These are phyloP conservation scores for Microbotryum violaceum DNA, from an alignment of 1,284 basidiomycete species.

Conservation along the genomic window DNA sequence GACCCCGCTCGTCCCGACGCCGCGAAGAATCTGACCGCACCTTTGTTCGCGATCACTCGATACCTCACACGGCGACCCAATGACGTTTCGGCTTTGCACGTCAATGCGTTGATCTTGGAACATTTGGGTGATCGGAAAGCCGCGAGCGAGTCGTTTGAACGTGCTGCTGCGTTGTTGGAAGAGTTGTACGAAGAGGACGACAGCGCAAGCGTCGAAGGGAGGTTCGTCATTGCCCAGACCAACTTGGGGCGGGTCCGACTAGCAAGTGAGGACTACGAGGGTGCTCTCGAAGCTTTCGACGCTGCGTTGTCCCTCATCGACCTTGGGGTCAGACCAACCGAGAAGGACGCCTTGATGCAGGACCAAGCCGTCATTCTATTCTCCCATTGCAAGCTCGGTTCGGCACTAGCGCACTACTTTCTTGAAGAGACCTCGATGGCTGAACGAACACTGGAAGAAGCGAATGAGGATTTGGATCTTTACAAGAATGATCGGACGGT, in stretches of 20 bases:
- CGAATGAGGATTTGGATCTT: slow-evolving; percentile 20
- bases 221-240: slow-evolving; percentile 71
- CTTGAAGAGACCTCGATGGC: slow-evolving; percentile 16
- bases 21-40: slow-evolving; percentile 36
- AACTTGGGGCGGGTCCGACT: slow-evolving; percentile 75
- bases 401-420: slow-evolving; percentile 14
- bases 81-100: slow-evolving; percentile 70
- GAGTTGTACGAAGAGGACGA: slow-evolving; percentile 81
- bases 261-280: slow-evolving; percentile 52
- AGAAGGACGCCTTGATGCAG: background rate
- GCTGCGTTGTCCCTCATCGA: slow-evolving; percentile 62
- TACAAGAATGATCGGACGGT: background rate
- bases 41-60: slow-evolving; percentile 70
- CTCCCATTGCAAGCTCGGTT: slow-evolving; percentile 24
- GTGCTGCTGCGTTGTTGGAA: slow-evolving; percentile 68
- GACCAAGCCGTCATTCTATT: slow-evolving; percentile 17
- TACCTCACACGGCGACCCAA: slow-evolving; percentile 62
- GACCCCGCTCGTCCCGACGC: slow-evolving; percentile 2
- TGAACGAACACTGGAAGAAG: slow-evolving; percentile 15
- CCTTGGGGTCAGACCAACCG: background rate
- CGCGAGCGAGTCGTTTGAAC: slow-evolving; percentile 54
- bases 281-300: slow-evolving; percentile 63
- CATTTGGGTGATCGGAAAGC: slow-evolving; percentile 63
- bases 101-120: slow-evolving; percentile 80
- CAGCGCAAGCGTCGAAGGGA: slow-evolving; percentile 62